These are phyloP conservation scores for Naganishia vaughanmartiniae DNA, from an alignment of 768 basidiomycete genomes.

Conservation along the genomic window DNA sequence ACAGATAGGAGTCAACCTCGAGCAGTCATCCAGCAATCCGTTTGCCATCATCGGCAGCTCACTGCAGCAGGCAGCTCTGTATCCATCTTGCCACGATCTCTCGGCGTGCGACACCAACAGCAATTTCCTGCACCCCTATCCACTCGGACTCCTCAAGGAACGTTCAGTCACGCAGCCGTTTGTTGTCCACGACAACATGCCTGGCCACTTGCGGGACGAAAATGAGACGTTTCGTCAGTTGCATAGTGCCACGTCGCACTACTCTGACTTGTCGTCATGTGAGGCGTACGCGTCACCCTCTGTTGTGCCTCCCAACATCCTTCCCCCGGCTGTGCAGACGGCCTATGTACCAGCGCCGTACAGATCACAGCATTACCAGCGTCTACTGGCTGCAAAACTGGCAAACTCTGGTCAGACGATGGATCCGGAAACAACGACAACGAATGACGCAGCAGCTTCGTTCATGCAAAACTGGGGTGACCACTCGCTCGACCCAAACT, in stretches of 20 bases:
- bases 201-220: neutral
- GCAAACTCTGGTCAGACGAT: slow-evolving; percentile 13
- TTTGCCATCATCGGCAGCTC: neutral
- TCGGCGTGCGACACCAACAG: neutral
- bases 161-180: neutral
- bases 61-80: neutral
- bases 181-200: neutral
- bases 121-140: neutral
- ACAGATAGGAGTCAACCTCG: neutral
- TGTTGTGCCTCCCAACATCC: neutral
- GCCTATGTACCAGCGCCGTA: slow-evolving; percentile 26
- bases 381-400: slow-evolving; percentile 29
- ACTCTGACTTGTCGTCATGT: neutral
- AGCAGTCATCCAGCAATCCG: neutral
- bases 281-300: neutral
- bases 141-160: neutral
- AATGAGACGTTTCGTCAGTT: neutral
- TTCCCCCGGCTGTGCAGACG: neutral
- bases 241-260: neutral
- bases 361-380: slow-evolving; percentile 30
- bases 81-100: neutral
- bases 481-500: slow-evolving; percentile 9
- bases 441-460: slow-evolving; percentile 19
- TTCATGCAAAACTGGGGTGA: slow-evolving; percentile 1
- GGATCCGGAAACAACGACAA: neutral